These are phyloP conservation scores for Spergularia azorica DNA, from an alignment of 179 eudicot genomes.

Conservation along the genomic window DNA sequence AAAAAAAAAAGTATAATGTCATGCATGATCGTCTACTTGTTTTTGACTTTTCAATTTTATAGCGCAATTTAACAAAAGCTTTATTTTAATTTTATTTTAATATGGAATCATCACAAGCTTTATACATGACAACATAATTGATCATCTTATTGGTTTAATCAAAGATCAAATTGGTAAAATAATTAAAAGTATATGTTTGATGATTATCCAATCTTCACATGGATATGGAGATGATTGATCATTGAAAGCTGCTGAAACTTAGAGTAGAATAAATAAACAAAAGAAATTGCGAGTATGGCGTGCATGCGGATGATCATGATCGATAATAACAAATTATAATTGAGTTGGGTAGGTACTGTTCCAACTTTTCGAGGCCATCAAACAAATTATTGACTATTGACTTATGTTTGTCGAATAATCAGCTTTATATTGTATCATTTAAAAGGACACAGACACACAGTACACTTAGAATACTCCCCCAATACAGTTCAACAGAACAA, in stretches of 20 bases:
- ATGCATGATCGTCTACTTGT: too few species aligned
- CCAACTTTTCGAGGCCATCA: slow-evolving; percentile 36
- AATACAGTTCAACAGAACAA: slow-evolving; percentile 7
- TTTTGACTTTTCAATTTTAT: too few species aligned
- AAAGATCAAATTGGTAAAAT: too few species aligned
- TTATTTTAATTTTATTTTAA: too few species aligned
- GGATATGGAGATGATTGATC: background rate
- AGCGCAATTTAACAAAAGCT: too few species aligned
- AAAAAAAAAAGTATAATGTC: too few species aligned
- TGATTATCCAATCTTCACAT: slow-evolving; percentile 14
- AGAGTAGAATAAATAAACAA: background rate
- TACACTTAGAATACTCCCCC: background rate
- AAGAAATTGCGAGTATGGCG: slow-evolving; percentile 10
- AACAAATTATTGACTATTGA: slow-evolving; percentile 23
- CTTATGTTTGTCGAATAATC: slow-evolving; percentile 24
- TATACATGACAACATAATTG: too few species aligned
- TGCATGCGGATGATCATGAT: slow-evolving; percentile 24
- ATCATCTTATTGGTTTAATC: too few species aligned
- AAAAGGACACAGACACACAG: background rate
- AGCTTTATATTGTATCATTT: background rate
- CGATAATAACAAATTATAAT: background rate
- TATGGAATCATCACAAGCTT: slow-evolving; percentile 6
- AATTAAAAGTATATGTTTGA: background rate
- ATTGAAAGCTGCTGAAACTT: too few species aligned
- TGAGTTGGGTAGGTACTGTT: slow-evolving; percentile 29